These are phyloP conservation scores for Bipolaris gigantea DNA, from an alignment of 2,329 filamentous ascomycete genomes.

Conservation along the genomic window DNA sequence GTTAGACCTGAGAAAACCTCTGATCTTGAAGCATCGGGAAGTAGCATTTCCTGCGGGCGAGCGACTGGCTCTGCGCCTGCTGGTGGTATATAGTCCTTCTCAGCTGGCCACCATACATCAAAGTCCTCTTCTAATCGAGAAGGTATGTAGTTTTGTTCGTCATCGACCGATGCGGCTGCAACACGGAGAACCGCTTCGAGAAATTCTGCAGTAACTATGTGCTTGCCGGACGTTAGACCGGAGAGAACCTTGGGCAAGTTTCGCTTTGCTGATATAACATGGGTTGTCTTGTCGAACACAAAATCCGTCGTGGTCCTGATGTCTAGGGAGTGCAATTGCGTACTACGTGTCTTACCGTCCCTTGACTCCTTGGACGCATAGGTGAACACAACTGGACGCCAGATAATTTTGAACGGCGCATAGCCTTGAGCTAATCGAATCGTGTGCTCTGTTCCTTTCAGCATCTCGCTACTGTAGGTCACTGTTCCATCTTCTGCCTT, in stretches of 20 bases:
- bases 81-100: conserved; percentile 71
- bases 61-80: conserved; percentile 74
- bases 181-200: conserved; percentile 71
- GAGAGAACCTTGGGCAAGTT: conserved; percentile 88
- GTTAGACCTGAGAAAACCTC: conserved; percentile 84
- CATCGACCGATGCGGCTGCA: conserved; percentile 48
- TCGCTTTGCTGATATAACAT: conserved; percentile 84
- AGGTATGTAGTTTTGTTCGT: conserved; percentile 52
- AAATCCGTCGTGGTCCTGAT: conserved; percentile 82
- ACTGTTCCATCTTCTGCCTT: conserved; percentile 46
- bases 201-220: conserved; percentile 74
- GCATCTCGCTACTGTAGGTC: conserved; percentile 27
- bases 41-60: conserved; percentile 68
- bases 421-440: conserved; percentile 74
- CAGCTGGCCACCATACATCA: conserved; percentile 74
- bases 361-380: conserved; percentile 73
- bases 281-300: conserved; percentile 71
- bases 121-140: conserved; percentile 78
- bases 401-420: conserved; percentile 69
- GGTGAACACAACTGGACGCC: conserved; percentile 78
- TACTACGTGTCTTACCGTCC: conserved; percentile 54
- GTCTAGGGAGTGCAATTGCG: conserved; percentile 78
- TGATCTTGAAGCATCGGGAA: conserved; percentile 65
- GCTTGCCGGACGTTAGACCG: conserved; percentile 77
- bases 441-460: conserved; percentile 54